These are phyloP conservation scores for Verticillium klebahnii DNA, from an alignment of 2,329 filamentous ascomycete species.

Conservation along the genomic window DNA sequence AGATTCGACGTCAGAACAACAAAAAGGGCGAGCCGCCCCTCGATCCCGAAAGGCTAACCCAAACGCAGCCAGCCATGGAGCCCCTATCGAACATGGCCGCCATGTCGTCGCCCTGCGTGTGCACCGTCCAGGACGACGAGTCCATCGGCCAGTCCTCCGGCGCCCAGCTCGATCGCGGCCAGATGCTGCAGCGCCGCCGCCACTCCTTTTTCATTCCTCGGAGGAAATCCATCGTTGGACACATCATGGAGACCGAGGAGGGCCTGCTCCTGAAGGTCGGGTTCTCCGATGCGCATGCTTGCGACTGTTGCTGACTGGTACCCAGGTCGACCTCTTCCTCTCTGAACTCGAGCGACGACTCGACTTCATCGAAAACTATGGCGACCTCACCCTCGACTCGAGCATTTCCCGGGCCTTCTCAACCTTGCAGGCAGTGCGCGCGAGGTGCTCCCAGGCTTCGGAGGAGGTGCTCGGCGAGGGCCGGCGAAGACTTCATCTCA, in stretches of 20 bases:
- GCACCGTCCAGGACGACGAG: constrained; percentile 26
- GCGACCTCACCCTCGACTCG: constrained; percentile 76
- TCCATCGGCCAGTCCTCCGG: constrained; percentile 35
- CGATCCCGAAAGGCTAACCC: not conserved
- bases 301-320: constrained; percentile 4
- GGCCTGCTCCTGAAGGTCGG: constrained; percentile 52
- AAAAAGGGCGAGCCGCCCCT: not conserved
- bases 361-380: constrained; percentile 83
- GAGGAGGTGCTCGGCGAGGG: constrained; percentile 87
- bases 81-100: constrained; percentile 27
- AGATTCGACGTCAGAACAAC: not conserved
- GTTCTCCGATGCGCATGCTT: constrained; percentile 5
- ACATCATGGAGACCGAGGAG: constrained; percentile 60
- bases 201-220: constrained; percentile 55
- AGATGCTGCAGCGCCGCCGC: constrained; percentile 38
- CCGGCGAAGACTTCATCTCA: constrained; percentile 74
- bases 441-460: constrained; percentile 83
- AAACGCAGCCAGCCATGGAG: constrained; percentile 5
- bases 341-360: constrained; percentile 81
- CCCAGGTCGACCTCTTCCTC: constrained; percentile 72
- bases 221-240: constrained; percentile 54
- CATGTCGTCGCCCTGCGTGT: constrained; percentile 31
- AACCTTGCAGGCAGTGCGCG: constrained; percentile 80
- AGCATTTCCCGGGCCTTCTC: constrained; percentile 81
- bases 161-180: constrained; percentile 26